These are phyloP conservation scores for Coniferiporia weirii DNA, from an alignment of 1,284 basidiomycete species.

Conservation along the genomic window DNA sequence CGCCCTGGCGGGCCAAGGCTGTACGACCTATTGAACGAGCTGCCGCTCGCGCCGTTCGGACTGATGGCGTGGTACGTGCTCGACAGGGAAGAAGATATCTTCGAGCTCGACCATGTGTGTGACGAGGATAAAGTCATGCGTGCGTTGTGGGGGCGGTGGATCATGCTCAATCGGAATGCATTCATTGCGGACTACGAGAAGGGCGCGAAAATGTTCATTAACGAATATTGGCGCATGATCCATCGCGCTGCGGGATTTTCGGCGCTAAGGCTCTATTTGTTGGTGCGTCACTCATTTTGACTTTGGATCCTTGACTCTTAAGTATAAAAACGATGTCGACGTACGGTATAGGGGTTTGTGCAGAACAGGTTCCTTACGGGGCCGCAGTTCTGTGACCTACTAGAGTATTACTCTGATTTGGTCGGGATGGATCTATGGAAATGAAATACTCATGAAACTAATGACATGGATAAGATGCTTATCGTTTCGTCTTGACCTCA, in stretches of 20 bases:
- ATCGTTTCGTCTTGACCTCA: neutral
- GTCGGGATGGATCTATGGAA: conserved; percentile 23
- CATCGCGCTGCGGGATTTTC: conserved; percentile 62
- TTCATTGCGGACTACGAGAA: conserved; percentile 53
- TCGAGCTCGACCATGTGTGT: conserved; percentile 56
- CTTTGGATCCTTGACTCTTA: neutral
- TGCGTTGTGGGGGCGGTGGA: conserved; percentile 71
- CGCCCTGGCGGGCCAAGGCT: conserved; percentile 58
- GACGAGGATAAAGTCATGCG: conserved; percentile 74
- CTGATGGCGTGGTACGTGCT: conserved; percentile 59
- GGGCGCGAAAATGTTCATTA: conserved; percentile 49
- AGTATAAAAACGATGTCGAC: neutral
- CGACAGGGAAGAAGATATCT: conserved; percentile 68
- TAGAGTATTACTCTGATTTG: conserved; percentile 42
- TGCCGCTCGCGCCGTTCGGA: conserved; percentile 56
- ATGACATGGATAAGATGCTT: conserved; percentile 21
- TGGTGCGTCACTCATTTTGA: conserved; percentile 36
- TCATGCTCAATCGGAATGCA: conserved; percentile 47
- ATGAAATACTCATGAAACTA: neutral
- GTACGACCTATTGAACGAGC: conserved; percentile 55
- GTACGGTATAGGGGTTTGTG: conserved; percentile 36
- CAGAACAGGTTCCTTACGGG: conserved; percentile 42
- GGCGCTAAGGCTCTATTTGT: conserved; percentile 54
- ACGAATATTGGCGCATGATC: conserved; percentile 58
- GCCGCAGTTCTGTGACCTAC: conserved; percentile 37